These are phyloP conservation scores for Phytophthora agathidicida DNA, from an alignment of 352 stramenopile species.

Conservation along the genomic window DNA sequence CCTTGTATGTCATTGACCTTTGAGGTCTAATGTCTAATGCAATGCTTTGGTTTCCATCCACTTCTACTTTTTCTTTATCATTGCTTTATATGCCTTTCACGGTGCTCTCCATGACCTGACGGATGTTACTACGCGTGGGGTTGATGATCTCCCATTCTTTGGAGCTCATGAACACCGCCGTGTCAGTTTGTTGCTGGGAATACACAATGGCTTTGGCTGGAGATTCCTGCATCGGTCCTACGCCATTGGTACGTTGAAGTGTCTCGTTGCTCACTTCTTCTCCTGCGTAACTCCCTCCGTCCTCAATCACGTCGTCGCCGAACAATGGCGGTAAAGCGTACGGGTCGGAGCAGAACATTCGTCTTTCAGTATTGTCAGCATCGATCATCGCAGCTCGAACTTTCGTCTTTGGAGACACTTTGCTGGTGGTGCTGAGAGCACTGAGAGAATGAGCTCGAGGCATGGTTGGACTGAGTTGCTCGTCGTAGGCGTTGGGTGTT, in stretches of 20 bases:
- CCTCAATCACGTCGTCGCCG: constrained; percentile 58
- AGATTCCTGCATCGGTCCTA: constrained; percentile 41
- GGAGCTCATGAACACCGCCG: constrained; percentile 56
- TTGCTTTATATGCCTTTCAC: constrained; percentile 16
- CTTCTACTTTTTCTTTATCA: not conserved
- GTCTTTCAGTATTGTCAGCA: constrained; percentile 19
- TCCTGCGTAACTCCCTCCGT: constrained; percentile 30
- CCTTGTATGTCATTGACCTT: constrained; percentile 23
- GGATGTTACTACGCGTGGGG: constrained; percentile 54
- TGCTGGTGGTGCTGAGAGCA: constrained; percentile 7
- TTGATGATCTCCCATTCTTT: constrained; percentile 81
- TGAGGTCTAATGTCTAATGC: constrained; percentile 38
- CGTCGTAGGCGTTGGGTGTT: constrained; percentile 20
- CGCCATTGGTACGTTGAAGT: constrained; percentile 7
- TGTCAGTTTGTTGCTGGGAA: constrained; percentile 49
- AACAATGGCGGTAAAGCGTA: constrained; percentile 76
- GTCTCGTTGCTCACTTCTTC: constrained; percentile 27
- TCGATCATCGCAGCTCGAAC: constrained; percentile 6
- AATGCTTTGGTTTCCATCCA: constrained; percentile 51
- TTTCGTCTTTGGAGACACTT: constrained; percentile 21
- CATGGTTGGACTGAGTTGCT: constrained; percentile 14
- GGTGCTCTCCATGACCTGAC: constrained; percentile 51
- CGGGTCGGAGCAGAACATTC: constrained; percentile 54
- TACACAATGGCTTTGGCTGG: constrained; percentile 70
- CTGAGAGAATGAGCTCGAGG: constrained; percentile 18